These are phyloP conservation scores for Xylaria intraflava DNA, from an alignment of 495 filamentous ascomycete genomes.

Conservation along the genomic window DNA sequence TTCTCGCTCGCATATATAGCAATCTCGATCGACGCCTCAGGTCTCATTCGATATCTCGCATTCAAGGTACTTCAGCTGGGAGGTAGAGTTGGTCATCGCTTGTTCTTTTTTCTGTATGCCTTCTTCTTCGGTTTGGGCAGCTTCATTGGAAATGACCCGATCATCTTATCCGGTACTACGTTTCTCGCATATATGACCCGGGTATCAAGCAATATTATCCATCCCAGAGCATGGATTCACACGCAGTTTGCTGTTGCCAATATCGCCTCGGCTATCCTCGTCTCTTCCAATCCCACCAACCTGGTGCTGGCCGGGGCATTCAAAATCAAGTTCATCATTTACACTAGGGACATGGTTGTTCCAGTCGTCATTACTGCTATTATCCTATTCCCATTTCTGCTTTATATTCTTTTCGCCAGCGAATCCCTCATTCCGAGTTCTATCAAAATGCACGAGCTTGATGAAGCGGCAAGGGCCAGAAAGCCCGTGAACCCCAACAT, in stretches of 20 bases:
- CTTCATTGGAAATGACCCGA: conserved; percentile 64
- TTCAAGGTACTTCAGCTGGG: conserved; percentile 61
- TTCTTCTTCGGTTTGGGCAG: conserved; percentile 61
- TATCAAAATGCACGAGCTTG: conserved; percentile 60
- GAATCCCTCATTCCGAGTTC: conserved; percentile 53
- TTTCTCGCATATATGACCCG: conserved; percentile 68
- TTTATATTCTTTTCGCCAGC: conserved; percentile 57
- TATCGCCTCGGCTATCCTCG: conserved; percentile 60
- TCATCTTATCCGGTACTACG: conserved; percentile 61
- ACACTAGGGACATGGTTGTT: conserved; percentile 64
- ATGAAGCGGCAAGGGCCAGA: conserved; percentile 44
- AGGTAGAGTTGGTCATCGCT: conserved; percentile 51
- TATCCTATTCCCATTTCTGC: conserved; percentile 56
- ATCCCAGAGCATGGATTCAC: conserved; percentile 61
- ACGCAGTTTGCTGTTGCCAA: conserved; percentile 64
- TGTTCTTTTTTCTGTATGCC: conserved; percentile 62
- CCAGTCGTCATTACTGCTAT: conserved; percentile 57
- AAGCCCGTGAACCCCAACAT: conserved; percentile 63
- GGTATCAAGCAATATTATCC: conserved; percentile 59
- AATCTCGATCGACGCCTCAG: conserved; percentile 65
- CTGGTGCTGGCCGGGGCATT: conserved; percentile 65
- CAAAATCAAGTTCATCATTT: conserved; percentile 57
- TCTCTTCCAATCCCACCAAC: conserved; percentile 66
- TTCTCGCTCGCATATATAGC: conserved; percentile 66
- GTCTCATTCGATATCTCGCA: conserved; percentile 57